Conservation (phyloP, 345 rosid species). For the Salix purpurea region DNA sequence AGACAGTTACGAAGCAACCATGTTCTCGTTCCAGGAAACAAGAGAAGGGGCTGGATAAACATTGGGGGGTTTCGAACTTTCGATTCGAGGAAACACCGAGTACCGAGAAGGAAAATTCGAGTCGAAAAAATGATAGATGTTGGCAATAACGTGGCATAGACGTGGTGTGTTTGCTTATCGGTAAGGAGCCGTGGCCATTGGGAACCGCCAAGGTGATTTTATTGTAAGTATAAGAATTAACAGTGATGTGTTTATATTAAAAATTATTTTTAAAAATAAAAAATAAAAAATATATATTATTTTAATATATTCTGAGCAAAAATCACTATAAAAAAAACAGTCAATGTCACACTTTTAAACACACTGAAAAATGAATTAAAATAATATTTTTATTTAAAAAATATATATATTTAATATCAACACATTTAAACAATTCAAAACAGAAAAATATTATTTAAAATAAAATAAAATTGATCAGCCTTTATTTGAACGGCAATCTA, state of each 20-base stretch:
- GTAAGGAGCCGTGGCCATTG: not conserved
- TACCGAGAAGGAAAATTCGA: not conserved
- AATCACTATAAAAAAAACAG: too few relatives aligned
- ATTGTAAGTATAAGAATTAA: too few relatives aligned
- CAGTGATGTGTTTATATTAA: too few relatives aligned
- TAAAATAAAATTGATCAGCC: too few relatives aligned
- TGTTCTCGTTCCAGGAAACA: not conserved
- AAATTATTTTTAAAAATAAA: too few relatives aligned
- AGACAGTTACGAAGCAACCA: not conserved
- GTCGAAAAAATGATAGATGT: slow-evolving; percentile 14
- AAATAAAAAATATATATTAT: not conserved
- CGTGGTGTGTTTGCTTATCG: not conserved
- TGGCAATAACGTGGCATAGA: not conserved
- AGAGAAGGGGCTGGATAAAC: not conserved
- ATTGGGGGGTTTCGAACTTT: not conserved
- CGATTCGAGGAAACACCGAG: not conserved
- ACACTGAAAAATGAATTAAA: too few relatives aligned
- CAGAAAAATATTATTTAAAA: too few relatives aligned
- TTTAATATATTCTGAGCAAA: not conserved
- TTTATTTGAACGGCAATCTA: too few relatives aligned
- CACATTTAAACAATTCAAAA: too few relatives aligned
- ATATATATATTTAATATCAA: too few relatives aligned
- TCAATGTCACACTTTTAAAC: too few relatives aligned
- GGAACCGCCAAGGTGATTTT: not conserved
- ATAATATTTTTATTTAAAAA: too few relatives aligned